phyloP scores from a whole-genome alignment of 2,329 filamentous ascomycete species.

The Fusarium ramigenum region DNA sequence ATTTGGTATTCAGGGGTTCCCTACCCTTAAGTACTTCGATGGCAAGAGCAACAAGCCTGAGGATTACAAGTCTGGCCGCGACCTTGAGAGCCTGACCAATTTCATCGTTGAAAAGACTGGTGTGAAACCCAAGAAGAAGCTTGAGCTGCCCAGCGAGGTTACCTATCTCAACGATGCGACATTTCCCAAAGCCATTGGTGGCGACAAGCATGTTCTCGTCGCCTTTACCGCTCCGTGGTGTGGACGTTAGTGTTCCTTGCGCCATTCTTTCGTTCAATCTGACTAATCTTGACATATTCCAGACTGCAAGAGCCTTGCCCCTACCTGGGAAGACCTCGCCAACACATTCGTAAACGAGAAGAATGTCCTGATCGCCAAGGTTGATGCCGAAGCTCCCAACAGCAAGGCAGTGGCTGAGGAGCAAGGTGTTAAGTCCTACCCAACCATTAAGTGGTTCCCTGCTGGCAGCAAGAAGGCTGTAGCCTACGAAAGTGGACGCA shows the following conservation, averaged over 20 bases:
- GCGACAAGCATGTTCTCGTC: slow-evolving; percentile 89
- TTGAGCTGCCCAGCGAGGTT: slow-evolving; percentile 77
- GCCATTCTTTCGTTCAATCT: not conserved
- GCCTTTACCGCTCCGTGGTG: slow-evolving; percentile 99
- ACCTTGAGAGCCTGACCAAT: slow-evolving; percentile 82
- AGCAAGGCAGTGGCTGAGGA: slow-evolving; percentile 80
- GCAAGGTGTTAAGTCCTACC: slow-evolving; percentile 85
- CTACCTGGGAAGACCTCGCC: slow-evolving; percentile 88
- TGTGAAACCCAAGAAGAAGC: slow-evolving; percentile 80
- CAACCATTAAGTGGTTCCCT: slow-evolving; percentile 98
- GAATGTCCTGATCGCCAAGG: slow-evolving; percentile 88
- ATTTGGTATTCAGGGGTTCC: slow-evolving; percentile 93
- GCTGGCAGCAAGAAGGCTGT: slow-evolving; percentile 79
- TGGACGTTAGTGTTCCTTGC: slow-evolving; percentile 76
- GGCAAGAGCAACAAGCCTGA: slow-evolving; percentile 87
- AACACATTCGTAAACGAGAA: slow-evolving; percentile 81
- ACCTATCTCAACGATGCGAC: slow-evolving; percentile 81
- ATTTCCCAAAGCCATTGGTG: slow-evolving; percentile 81
- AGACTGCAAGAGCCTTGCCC: slow-evolving; percentile 98
- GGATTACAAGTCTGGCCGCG: slow-evolving; percentile 88
- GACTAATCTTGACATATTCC: slow-evolving; percentile 20
- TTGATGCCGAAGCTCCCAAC: slow-evolving; percentile 90
- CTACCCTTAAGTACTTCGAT: slow-evolving; percentile 97
- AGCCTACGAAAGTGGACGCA: slow-evolving; percentile 78
- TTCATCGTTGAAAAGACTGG: slow-evolving; percentile 92